Base-by-base conservation (phyloP, 495 filamentous ascomycete genomes). In the Endocarpon pusillum region DNA sequence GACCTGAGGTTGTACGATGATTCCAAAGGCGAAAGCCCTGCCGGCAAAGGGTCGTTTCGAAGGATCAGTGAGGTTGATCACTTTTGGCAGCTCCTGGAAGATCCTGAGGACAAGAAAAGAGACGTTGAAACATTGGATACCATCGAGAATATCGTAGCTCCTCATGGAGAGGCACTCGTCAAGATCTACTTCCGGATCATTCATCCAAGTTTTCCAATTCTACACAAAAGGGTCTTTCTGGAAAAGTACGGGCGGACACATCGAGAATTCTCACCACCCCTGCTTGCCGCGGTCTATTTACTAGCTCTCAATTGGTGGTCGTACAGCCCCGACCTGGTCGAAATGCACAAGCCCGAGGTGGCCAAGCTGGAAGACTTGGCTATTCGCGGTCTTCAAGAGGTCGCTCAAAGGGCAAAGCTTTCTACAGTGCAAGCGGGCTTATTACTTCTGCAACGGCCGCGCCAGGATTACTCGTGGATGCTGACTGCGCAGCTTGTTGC, bases 261-360 rank as follows among this genome's bases (percentile, higher is more conserved):
- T 49, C 69, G 68, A 20, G 73, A 82, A 38, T 81, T 86, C 49
- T 78, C 78, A 16, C 76, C 82, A 17, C 65, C 78, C 3, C 62
- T 86, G 4, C 59, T 89, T 11, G 81, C 82, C n/a, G 80, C 78
- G 29, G 73, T 89, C 40, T 89, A 89, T 45, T 69, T 85, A 32
- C 59, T 87, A 18, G 81, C 78, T 3, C 66, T 84, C 41, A 78
- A 80, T 45, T 89, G 81, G 76, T 84, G 78, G 81, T 62, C 69
- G n/a, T 67, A 75, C 44, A 76, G 74, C 39, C 63, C 69, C 15
- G 71, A 71, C 18, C 59, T 81, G 21, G 59, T 63, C 12, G 42
- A 47, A 25, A 54, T 60, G 17, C 66, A 64, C 15, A 66, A 64
- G 40, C 78, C 79, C 7, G 69, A 85, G 51, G 56, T 75, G 33